phyloP scores from a whole-genome alignment of 2,329 filamentous ascomycete genomes.

The Aureobasidium namibiae region DNA sequence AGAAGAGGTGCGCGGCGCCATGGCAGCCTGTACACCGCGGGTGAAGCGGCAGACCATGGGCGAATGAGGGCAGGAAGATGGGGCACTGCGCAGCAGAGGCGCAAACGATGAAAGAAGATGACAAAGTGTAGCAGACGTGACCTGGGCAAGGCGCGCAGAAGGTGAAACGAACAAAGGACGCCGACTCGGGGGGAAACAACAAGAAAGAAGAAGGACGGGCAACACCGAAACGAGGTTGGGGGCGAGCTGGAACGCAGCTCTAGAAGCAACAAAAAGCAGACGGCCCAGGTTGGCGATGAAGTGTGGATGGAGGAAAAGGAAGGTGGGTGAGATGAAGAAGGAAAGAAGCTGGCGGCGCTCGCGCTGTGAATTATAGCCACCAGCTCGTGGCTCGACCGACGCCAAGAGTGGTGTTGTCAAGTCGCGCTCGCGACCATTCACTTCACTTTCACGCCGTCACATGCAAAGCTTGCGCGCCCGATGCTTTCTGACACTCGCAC shows the following conservation, averaged over 20 bases:
- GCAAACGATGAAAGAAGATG: constrained; percentile 2
- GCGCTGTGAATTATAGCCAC: not conserved
- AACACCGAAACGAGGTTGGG: not conserved
- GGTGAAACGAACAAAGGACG: not conserved
- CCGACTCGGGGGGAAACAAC: not conserved
- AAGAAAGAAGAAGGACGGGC: not conserved
- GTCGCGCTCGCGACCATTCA: not conserved
- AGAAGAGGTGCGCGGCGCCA: not conserved
- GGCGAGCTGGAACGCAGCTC: constrained; percentile 1
- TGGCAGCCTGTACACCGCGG: not conserved
- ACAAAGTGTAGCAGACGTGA: not conserved
- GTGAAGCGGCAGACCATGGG: not conserved
- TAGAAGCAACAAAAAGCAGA: constrained; percentile 3
- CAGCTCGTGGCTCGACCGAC: not conserved
- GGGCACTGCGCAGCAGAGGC: not conserved
- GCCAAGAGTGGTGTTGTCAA: not conserved
- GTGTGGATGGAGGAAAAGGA: not conserved
- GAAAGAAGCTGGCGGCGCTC: not conserved
- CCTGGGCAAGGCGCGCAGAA: not conserved
- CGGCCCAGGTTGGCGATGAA: not conserved
- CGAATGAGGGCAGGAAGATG: not conserved
- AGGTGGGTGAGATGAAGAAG: not conserved
- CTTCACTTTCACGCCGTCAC: not conserved
- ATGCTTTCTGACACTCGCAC: not conserved
- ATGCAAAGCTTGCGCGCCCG: not conserved